Evolutionary conservation across 139 green algal species (phyloP), one percentile per base, ranked within the genome.

Genomic region (Chlamydomonas sp.): DNA sequence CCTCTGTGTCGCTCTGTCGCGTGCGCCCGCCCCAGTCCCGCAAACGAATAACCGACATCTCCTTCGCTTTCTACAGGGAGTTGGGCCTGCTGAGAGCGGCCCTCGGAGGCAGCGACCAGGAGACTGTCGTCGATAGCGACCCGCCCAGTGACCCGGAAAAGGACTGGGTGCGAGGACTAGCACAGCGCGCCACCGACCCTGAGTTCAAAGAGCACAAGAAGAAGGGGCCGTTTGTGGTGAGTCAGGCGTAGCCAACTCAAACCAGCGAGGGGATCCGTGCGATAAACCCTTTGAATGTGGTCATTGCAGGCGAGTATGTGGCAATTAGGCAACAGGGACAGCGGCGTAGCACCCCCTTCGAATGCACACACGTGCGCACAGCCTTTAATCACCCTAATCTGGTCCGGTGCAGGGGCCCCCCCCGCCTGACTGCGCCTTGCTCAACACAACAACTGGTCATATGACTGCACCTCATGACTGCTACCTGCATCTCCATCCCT

Each of bases 201-300:
- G 76, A 90, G 20, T 75, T 90, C 63, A 92, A 92, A 67, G 2
- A 72, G 12, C 61, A 67, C 4, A 92, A 85, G 67, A 76, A 63
- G 5, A 90, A 88, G 68, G 89, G 89, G 1, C 57, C 89, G 1
- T 92, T 92, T 75, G 85, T 90, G 79, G 89, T 92, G 69, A 88
- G 89, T 64, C 16, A 63, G 1, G 1, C 15, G 17, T 75, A 1
- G 1, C n/a, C 16, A n/a, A n/a, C 72, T 16, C n/a, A n/a, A 1
- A 2, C 3, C n/a, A 59, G 31, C 31, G 31, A 49, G 31, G 31
- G 31, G 31, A 49, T 49, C 31, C 31, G 31, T 49, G 31, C 31
- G 31, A 49, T 49, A 49, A 49, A 49, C 31, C 31, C 31, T 49
- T 49, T 49, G 31, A 49, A 49, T 49, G 31, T 49, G 31, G 31